Evolutionary conservation across 352 stramenopile genomes (phyloP).

Genomic region (Thraustotheca clavata): DNA sequence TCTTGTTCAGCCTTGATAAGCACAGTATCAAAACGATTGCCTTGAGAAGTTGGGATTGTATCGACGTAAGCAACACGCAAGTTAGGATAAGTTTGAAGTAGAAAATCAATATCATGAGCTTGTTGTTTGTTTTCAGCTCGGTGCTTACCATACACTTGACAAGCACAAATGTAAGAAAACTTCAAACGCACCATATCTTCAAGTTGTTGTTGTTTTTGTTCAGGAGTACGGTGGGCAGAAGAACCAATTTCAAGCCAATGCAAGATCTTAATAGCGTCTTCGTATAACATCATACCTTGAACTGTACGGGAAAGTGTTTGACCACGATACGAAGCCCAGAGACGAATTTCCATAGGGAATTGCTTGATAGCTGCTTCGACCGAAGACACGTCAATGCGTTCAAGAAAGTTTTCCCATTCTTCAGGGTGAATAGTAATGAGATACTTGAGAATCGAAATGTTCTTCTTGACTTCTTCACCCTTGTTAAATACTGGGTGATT

Average conservation of each 20-base stretch:
- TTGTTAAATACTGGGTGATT: slow-evolving; percentile 83
- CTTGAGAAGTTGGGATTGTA: slow-evolving; percentile 32
- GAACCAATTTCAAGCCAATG: slow-evolving; percentile 81
- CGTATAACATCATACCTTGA: slow-evolving; percentile 83
- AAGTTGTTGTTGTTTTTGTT: slow-evolving; percentile 71
- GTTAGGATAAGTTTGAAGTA: slow-evolving; percentile 73
- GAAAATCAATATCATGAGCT: slow-evolving; percentile 73
- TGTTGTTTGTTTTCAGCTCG: slow-evolving; percentile 52
- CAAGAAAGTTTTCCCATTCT: slow-evolving; percentile 80
- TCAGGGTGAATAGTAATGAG: slow-evolving; percentile 76
- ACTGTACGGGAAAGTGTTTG: slow-evolving; percentile 73
- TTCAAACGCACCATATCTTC: slow-evolving; percentile 82
- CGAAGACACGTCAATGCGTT: slow-evolving; percentile 65
- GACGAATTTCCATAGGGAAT: slow-evolving; percentile 59
- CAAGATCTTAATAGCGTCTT: slow-evolving; percentile 80
- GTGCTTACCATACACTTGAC: slow-evolving; percentile 78
- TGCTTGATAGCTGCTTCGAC: slow-evolving; percentile 64
- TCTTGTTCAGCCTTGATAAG: slow-evolving; percentile 71
- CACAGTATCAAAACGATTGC: slow-evolving; percentile 55
- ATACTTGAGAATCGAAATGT: slow-evolving; percentile 81
- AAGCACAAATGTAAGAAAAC: slow-evolving; percentile 81
- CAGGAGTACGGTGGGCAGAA: slow-evolving; percentile 43
- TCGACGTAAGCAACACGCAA: slow-evolving; percentile 80
- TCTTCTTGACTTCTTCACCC: slow-evolving; percentile 74
- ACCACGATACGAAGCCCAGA: slow-evolving; percentile 75